Percentiles rank a stretch among this genome's conserved stretches.
Conservation (phyloP, 768 basidiomycete species). For the Erythrobasidium yunnanense region DNA sequence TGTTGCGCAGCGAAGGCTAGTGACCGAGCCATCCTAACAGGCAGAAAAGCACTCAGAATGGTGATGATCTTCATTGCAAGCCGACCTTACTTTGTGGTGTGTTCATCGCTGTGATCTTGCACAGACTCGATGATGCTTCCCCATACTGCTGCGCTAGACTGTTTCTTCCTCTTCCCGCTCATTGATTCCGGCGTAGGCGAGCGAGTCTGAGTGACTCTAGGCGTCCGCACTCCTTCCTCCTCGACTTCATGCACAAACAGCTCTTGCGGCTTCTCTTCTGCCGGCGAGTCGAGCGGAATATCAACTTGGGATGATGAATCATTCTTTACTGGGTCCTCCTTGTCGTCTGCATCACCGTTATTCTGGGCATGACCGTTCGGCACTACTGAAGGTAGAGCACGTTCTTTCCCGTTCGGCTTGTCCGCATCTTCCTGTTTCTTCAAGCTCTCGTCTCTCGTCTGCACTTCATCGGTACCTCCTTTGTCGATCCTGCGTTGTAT, state of each 20-base stretch:
- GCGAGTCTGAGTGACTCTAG: not conserved
- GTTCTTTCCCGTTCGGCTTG: not conserved
- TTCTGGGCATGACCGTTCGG: not conserved
- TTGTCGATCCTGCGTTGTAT: not conserved
- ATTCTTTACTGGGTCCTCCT: not conserved
- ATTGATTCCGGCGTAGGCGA: not conserved
- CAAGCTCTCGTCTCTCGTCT: not conserved
- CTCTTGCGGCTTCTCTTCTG: not conserved
- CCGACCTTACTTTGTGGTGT: constrained; percentile 30
- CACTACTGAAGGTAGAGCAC: not conserved
- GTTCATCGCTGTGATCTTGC: constrained; percentile 36
- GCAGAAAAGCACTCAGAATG: not conserved
- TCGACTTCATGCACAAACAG: not conserved
- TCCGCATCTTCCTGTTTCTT: not conserved
- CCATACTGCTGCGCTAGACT: constrained; percentile 20
- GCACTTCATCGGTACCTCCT: not conserved
- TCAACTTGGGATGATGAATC: not conserved
- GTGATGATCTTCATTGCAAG: not conserved
- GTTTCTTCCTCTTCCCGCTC: not conserved
- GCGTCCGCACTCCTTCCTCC: not conserved
- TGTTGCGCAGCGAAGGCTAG: constrained; percentile 35
- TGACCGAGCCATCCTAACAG: constrained; percentile 26
- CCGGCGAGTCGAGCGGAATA: constrained; percentile 8
- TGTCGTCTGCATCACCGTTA: not conserved
- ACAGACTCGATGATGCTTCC: constrained; percentile 17